These are phyloP conservation scores for Pholiota microspora DNA, from an alignment of 768 basidiomycete genomes.

Conservation along the genomic window DNA sequence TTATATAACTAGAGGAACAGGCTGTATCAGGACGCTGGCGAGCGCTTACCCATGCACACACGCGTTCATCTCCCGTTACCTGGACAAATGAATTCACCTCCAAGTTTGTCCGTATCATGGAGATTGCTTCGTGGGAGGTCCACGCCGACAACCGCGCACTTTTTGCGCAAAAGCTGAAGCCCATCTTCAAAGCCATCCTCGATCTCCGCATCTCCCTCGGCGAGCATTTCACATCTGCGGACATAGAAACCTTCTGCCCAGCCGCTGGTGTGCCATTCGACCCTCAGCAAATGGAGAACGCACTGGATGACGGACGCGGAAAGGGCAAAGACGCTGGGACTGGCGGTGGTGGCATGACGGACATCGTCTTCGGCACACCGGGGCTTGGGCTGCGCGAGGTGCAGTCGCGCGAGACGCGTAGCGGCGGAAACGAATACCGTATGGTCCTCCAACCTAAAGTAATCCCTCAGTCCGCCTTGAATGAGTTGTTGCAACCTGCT, in stretches of 20 bases:
- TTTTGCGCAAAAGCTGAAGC: slow-evolving; percentile 22
- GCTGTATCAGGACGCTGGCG: slow-evolving; percentile 24
- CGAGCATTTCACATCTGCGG: slow-evolving; percentile 25
- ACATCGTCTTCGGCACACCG: slow-evolving; percentile 17
- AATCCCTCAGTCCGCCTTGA: slow-evolving; percentile 17
- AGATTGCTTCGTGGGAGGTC: slow-evolving; percentile 15
- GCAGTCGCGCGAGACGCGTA: background rate
- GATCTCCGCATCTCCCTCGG: slow-evolving; percentile 24
- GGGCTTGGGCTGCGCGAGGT: slow-evolving; percentile 18
- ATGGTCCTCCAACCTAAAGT: slow-evolving; percentile 19
- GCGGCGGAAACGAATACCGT: background rate
- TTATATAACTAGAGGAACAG: slow-evolving; percentile 18
- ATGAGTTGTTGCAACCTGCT: slow-evolving; percentile 18
- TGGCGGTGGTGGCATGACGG: background rate
- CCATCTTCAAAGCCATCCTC: slow-evolving; percentile 26
- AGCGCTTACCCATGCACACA: slow-evolving; percentile 19
- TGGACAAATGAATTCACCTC: slow-evolving; percentile 13
- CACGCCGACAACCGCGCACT: slow-evolving; percentile 4
- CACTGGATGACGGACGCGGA: slow-evolving; percentile 21
- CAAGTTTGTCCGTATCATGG: slow-evolving; percentile 6
- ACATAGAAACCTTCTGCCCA: slow-evolving; percentile 18
- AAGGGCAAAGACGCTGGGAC: background rate
- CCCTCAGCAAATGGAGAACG: slow-evolving; percentile 22
- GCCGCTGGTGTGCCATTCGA: slow-evolving; percentile 10
- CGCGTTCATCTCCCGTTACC: slow-evolving; percentile 17